Conservation (phyloP, 2,329 filamentous ascomycete genomes). For the Macrophomina tecta region DNA sequence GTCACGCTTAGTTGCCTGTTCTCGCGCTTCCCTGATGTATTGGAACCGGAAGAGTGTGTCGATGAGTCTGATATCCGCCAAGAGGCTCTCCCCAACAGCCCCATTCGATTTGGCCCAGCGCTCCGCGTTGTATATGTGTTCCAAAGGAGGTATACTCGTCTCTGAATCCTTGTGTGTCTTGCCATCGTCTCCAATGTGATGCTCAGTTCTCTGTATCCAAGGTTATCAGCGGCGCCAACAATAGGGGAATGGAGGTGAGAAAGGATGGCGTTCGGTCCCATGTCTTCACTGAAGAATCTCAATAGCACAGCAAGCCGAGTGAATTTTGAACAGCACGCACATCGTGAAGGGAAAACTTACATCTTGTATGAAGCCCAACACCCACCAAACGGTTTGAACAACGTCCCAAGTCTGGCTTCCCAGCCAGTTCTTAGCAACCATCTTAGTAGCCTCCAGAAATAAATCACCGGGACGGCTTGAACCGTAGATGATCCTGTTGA, state of each 20-base stretch:
- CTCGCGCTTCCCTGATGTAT: not conserved
- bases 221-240: not conserved
- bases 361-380: not conserved
- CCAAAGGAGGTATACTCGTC: not conserved
- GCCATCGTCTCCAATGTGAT: not conserved
- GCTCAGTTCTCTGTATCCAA: not conserved
- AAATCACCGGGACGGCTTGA: not conserved
- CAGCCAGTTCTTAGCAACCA: not conserved
- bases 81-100: not conserved
- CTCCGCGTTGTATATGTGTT: not conserved
- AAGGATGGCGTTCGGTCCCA: no score
- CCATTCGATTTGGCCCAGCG: not conserved
- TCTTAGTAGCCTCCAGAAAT: not conserved
- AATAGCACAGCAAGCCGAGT: no score
- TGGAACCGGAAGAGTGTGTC: conserved; percentile 5
- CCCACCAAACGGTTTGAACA: conserved; percentile 1
- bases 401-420: not conserved
- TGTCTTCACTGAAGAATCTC: no score
- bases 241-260: not conserved
- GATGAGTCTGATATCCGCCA: not conserved
- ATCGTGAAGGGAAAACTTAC: not conserved
- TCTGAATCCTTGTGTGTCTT: not conserved
- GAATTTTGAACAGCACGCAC: not conserved
- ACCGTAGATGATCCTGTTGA: conserved; percentile 5
- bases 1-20: not conserved